Evolutionary conservation across 306 rosid species (phyloP).

Genomic region (Arachis stenosperma): DNA sequence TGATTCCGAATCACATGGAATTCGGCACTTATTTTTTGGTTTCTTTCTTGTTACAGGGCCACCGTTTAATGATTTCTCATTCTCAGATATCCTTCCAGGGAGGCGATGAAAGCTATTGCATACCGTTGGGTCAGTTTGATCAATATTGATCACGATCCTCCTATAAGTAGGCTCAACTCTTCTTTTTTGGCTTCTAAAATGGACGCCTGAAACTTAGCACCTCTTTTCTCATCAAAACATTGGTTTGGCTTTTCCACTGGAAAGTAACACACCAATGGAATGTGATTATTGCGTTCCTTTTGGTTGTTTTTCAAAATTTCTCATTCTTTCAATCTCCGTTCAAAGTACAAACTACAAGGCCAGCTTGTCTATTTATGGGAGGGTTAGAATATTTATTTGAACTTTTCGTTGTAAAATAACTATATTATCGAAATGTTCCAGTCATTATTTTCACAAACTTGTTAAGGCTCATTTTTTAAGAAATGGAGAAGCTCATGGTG

Average conservation of each 20-base stretch:
- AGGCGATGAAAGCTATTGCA: conserved; percentile 43
- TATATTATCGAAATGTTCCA: background rate
- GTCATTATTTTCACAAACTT: background rate
- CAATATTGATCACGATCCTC: conserved; percentile 11
- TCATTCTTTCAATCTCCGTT: background rate
- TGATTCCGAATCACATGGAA: background rate
- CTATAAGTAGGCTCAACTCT: background rate
- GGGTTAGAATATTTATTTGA: background rate
- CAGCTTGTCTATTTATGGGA: background rate
- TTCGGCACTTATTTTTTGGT: conserved; percentile 18
- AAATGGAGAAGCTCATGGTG: too few relatives aligned
- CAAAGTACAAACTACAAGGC: background rate
- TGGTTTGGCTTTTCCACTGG: background rate
- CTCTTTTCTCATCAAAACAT: background rate
- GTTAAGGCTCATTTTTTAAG: background rate
- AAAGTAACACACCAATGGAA: background rate
- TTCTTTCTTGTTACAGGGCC: conserved; percentile 66
- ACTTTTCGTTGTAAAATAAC: background rate
- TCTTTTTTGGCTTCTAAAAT: background rate
- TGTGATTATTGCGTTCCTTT: background rate
- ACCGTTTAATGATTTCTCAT: conserved; percentile 86
- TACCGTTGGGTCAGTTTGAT: background rate
- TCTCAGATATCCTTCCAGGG: conserved; percentile 74
- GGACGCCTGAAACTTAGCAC: background rate
- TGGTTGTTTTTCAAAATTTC: background rate